Evolutionary conservation across 352 stramenopile species (phyloP).

Genomic region (Phytopythium ostracodes): DNA sequence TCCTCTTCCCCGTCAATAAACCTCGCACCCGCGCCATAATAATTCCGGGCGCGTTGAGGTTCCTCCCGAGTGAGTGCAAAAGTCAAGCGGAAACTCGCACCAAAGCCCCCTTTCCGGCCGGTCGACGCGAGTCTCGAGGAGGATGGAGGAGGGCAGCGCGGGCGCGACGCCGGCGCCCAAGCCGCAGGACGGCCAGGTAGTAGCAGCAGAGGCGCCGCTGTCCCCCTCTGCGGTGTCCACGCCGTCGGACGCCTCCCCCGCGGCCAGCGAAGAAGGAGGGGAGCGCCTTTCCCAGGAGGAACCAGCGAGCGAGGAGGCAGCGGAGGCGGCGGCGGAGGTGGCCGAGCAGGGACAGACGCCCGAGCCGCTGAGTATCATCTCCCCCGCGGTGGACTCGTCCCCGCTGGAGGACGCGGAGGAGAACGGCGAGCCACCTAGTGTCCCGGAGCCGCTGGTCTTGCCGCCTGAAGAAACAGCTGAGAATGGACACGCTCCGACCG

Average conservation of each 20-base stretch:
- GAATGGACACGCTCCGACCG: background rate
- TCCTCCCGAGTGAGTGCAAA: background rate
- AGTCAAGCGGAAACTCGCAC: background rate
- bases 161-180: background rate
- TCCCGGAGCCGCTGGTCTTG: conserved; percentile 5
- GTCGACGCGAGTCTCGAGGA: background rate
- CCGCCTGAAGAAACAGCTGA: background rate
- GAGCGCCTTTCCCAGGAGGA: background rate
- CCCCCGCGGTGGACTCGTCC: background rate
- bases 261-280: conserved; percentile 2
- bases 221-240: background rate
- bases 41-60: background rate
- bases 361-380: background rate
- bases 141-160: conserved; percentile 1
- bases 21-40: background rate
- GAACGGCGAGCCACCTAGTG: background rate
- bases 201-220: conserved; percentile 1
- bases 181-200: background rate
- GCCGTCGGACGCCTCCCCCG: conserved; percentile 2
- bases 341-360: background rate
- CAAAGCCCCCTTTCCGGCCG: background rate
- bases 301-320: background rate
- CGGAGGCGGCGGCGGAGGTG: background rate
- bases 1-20: background rate
- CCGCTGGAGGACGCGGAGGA: background rate